Base-by-base conservation (phyloP, 2,329 filamentous ascomycete genomes). In the Aspergillus sp. region DNA sequence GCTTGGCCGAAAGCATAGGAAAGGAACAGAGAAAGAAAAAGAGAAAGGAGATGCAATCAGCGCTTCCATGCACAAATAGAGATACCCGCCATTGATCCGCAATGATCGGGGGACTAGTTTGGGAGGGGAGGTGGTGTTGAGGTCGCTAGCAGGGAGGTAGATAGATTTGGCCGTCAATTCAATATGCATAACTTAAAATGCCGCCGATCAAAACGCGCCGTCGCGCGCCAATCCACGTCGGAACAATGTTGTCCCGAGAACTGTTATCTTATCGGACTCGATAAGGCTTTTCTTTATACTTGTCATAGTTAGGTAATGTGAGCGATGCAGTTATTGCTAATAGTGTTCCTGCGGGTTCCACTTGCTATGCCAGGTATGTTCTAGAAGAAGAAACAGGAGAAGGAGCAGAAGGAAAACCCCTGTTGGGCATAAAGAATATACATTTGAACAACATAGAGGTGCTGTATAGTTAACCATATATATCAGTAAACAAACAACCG, bases 291-390 rank as follows among this genome's bases (percentile, higher is more conserved):
- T 29, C 26, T 29, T 9, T 9, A 29, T 9, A 9, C 6, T 29
- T 9, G 26, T 29, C 26, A 9, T 9, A 26, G 26, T 9, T 26
- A 9, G 6, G 3, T 73, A 98, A 99, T 72, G 95, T 98, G 45
- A 92, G 91, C 71, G 93, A 96, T 20, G 94, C 95, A 1, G 87
- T 91, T 87, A 1, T 78, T 98, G 52, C 77, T 98, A 54, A 77
- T 77, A 64, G 75, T 70, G 62, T 77, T 79, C 58, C 65, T 78
- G 54, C 72, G 70, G 3, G 65, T 69, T 26, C 74, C 73, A n/a
- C 60, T 76, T 31, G 65, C 65, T 31, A 53, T 73, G 31, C 65
- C 66, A n/a, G 61, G n/a, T n/a, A 65, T 24, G 57, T 62, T 18
- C 55, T 54, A 10, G 63, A 63, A 22, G 22, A 22, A 22, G 52